Conservation (phyloP, 768 basidiomycete genomes). For the Auricularia heimuer region DNA sequence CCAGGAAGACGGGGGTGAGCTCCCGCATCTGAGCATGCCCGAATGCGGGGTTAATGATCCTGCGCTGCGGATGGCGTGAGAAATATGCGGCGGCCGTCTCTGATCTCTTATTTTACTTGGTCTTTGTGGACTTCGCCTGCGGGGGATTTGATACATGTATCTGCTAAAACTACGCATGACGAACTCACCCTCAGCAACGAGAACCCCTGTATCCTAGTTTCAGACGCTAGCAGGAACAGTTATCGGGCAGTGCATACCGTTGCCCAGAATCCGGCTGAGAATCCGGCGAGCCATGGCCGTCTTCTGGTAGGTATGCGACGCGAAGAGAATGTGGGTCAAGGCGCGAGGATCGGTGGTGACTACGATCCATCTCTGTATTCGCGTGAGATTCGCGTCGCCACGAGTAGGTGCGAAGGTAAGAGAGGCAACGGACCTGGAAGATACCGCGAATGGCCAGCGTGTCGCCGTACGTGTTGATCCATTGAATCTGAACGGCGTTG, state of each 20-base stretch:
- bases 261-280: slow-evolving; percentile 33
- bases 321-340: slow-evolving; percentile 52
- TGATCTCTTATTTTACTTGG: background rate
- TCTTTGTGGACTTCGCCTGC: background rate
- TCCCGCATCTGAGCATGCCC: slow-evolving; percentile 49
- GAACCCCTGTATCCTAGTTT: slow-evolving; percentile 29
- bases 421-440: no score
- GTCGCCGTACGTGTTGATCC: no score
- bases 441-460: no score
- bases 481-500: no score
- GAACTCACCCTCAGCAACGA: slow-evolving; percentile 30
- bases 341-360: slow-evolving; percentile 55
- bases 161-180: background rate
- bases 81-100: background rate
- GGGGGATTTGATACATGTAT: background rate
- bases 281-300: slow-evolving; percentile 29
- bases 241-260: slow-evolving; percentile 5
- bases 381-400: no score
- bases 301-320: slow-evolving; percentile 48
- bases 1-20: slow-evolving; percentile 45
- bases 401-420: no score
- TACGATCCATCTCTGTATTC: slow-evolving; percentile 23
- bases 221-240: slow-evolving; percentile 5
- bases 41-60: slow-evolving; percentile 47
- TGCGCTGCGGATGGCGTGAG: background rate